Base-by-base conservation (phyloP, 2,329 filamentous ascomycete species). In the Bipolaris zeicola region DNA sequence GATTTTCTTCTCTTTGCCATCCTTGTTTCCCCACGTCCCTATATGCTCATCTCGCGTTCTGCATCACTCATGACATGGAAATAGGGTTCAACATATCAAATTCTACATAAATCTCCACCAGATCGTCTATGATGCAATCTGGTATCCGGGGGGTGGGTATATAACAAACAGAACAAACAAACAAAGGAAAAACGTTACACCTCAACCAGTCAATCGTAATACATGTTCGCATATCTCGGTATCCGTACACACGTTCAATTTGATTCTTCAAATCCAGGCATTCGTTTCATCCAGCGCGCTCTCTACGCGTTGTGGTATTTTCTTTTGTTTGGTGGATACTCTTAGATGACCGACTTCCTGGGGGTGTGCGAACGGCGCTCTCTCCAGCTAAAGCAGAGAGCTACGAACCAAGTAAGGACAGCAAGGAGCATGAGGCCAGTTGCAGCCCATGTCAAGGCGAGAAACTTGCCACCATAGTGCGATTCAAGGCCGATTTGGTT, bases 371-470 rank as follows among this genome's bases (percentile, higher is more conserved):
- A n/a, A 18, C 3, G 39, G 16, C 13, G 28, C 39, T 57, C 57
- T 13, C 59, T 47, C 38, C 66, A 57, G 31, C 70, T 70, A 22
- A 67, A 55, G 45, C 71, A 75, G 34, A 66, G 64, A 63, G 73
- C 71, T 0, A 68, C 62, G 6, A 66, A 54, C 74, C 73, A 76
- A 5, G 54, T 51, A 20, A 71, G 3, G 3, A 70, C 38, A 2
- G 72, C 74, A 0, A 78, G 14, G 60, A 80, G 68, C 77, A 82
- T 79, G 3, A 80, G 50, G 0, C 60, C 79, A 0, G 82, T 82
- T 0, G 83, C 81, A 2, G 81, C 80, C 86, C 86, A 89, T 2
- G 85, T 87, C 62, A 89, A 73, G 0, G 77, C 80, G 50, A 88
- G 64, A 64, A 87, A 88, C 62, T 82, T 83, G 14, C 66, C 72